Evolutionary conservation across 2,329 filamentous ascomycete species (phyloP), one percentile per base, ranked within the genome.

Genomic region (Incumbomyces delicatus): DNA sequence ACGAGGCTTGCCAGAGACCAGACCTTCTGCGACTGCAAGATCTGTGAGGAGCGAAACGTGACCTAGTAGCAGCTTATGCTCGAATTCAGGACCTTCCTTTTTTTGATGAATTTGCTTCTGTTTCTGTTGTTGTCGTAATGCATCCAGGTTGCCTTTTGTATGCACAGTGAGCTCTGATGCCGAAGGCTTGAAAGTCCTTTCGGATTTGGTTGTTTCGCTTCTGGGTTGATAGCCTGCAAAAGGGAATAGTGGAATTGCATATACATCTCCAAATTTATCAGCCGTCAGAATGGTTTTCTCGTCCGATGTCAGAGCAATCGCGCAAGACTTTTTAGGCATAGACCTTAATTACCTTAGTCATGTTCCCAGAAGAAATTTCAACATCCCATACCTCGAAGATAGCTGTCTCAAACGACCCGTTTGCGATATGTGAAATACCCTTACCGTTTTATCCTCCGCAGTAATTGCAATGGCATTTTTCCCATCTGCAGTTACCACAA

Each of bases 221-320:
- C 59, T 63, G 57, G 11, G 61, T 63, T 22, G 68, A 66, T 60
- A 50, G 56, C 58, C 51, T 18, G 61, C 58, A 22, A 58, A 60
- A 6, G 63, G 65, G 37, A 87, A 63, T 2, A 96, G 71, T 12
- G 92, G 90, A 6, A 98, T 67, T 10, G 85, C 78, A 66, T 95
- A 96, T 50, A 95, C 90, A 63, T 98, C 92, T 54, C 92, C 92
- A 60, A 96, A 96, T 65, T 98, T 98, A 71, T 98, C 92, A 44
- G 81, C 90, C 51, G 79, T 81, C 48, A 96, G 67, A 52, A 98
- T 86, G 7, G 80, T 85, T 36, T 74, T 72, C 51, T 78, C 74
- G 60, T 89, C 82, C 33, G 77, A 70, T 6, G 83, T 80, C 44
- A 95, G 66, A 43, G 75, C 69, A 48, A 96, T 71, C 31, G 85